Conservation (phyloP, 1,284 basidiomycete genomes). For the Entoloma clypeatum region DNA sequence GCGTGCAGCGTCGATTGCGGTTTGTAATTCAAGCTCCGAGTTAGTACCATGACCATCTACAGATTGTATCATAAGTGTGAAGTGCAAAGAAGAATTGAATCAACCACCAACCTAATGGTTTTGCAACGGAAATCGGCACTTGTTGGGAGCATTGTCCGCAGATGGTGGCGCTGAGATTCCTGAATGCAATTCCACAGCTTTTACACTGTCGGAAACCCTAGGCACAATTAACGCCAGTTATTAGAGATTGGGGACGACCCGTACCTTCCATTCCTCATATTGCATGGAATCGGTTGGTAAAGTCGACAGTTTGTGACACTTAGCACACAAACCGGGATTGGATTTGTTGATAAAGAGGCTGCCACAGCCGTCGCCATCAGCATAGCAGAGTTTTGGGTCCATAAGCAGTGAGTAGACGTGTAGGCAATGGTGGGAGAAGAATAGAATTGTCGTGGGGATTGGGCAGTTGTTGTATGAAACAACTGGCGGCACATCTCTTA, state of each 20-base stretch:
- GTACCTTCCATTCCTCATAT: constrained; percentile 8
- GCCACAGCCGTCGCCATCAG: constrained; percentile 12
- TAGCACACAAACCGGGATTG: constrained; percentile 10
- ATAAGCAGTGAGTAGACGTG: no score
- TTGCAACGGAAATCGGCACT: background rate
- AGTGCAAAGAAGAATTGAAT: no score
- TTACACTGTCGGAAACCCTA: constrained; percentile 4
- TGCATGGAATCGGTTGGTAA: constrained; percentile 4
- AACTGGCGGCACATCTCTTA: no score
- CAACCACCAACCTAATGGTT: background rate
- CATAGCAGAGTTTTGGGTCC: no score
- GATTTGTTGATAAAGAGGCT: constrained; percentile 7
- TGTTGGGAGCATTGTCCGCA: constrained; percentile 5
- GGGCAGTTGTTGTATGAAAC: no score
- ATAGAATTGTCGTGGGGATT: no score
- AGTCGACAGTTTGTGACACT: constrained; percentile 10
- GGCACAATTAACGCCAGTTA: background rate
- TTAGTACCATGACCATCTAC: no score
- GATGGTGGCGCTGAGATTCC: constrained; percentile 3
- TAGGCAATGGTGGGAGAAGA: no score
- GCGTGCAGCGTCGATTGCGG: constrained; percentile 11
- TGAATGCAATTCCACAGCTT: constrained; percentile 12
- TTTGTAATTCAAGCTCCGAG: constrained; percentile 2
- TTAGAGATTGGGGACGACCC: background rate
- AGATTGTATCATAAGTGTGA: no score